phyloP scores from a whole-genome alignment of 108 stramenopile genomes.

The Ochromonas danica region DNA sequence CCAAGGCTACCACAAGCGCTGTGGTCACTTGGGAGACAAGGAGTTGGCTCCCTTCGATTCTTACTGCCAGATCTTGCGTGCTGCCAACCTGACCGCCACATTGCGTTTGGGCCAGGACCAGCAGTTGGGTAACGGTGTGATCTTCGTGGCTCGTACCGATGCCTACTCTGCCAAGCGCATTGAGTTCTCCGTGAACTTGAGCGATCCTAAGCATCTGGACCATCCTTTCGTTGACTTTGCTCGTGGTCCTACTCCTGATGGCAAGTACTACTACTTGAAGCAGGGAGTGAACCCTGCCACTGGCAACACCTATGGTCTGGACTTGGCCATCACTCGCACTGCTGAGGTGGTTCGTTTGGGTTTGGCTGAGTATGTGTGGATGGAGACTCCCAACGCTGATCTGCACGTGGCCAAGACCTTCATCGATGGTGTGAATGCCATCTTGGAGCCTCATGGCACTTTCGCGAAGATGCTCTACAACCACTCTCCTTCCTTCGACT shows the following conservation, averaged over 20 bases:
- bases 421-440: neutral
- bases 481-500: neutral
- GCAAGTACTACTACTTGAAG: neutral
- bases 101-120: neutral
- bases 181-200: neutral
- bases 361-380: neutral
- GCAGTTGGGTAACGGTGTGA: neutral
- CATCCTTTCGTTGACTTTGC: neutral
- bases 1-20: neutral
- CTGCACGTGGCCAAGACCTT: neutral
- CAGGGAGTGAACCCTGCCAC: neutral
- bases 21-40: slow-evolving; percentile 5
- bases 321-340: neutral
- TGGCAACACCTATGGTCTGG: neutral
- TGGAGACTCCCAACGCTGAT: neutral
- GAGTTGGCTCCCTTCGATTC: neutral
- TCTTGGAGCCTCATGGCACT: neutral
- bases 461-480: neutral
- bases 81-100: neutral
- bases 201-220: neutral
- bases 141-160: slow-evolving; percentile 4
- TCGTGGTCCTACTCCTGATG: neutral
- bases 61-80: neutral
- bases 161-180: neutral
- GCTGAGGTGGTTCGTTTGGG: neutral